phyloP scores from a whole-genome alignment of 2,329 filamentous ascomycete genomes.

The Capronia americana region DNA sequence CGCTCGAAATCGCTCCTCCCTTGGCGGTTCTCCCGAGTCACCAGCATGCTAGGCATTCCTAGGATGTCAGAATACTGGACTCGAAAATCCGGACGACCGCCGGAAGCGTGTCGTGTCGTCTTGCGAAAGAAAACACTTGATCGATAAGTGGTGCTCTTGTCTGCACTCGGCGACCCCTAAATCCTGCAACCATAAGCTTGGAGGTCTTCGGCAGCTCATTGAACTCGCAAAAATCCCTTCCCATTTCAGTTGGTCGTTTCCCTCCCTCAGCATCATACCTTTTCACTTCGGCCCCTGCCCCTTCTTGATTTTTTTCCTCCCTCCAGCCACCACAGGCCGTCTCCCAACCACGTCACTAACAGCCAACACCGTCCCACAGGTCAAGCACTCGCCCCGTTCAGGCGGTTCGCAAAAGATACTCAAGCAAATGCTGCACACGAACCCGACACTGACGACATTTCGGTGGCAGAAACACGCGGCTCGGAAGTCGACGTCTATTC shows the following conservation, averaged over 20 bases:
- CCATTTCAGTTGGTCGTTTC: neutral
- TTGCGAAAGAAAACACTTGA: neutral
- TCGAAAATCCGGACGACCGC: neutral
- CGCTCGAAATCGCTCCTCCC: neutral
- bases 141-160: neutral
- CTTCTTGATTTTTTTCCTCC: conserved; percentile 83
- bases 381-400: conserved; percentile 73
- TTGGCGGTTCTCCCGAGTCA: neutral
- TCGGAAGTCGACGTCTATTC: conserved; percentile 89
- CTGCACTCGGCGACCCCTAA: neutral
- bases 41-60: neutral
- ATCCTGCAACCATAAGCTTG: neutral
- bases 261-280: neutral
- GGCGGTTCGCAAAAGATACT: conserved; percentile 84
- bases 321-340: conserved; percentile 51
- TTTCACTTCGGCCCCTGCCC: neutral
- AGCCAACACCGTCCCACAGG: conserved; percentile 79
- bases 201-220: neutral
- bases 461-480: conserved; percentile 99
- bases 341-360: conserved; percentile 73
- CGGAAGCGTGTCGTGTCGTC: neutral
- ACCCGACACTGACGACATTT: conserved; percentile 86
- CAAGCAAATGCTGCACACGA: conserved; percentile 93
- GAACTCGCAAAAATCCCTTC: neutral
- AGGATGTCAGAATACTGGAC: neutral